phyloP scores from a whole-genome alignment of 2,329 filamentous ascomycete species.

The Ophiocordyceps camponoti-rufipedis region DNA sequence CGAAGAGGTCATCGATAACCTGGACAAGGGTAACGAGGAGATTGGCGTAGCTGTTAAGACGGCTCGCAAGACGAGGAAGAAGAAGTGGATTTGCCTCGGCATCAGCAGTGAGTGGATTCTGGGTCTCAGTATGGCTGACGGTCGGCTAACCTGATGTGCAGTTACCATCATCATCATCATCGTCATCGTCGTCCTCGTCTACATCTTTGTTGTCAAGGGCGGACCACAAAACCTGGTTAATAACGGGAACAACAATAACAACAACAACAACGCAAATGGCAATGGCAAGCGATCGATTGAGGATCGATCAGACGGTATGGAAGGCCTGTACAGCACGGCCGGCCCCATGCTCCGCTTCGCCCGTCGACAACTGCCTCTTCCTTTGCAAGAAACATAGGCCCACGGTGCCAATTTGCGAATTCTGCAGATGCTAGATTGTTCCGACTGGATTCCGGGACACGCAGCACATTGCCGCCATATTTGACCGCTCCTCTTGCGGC shows the following conservation, averaged over 20 bases:
- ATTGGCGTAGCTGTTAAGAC: slow-evolving; percentile 68
- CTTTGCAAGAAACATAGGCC: neutral
- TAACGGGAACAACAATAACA: neutral
- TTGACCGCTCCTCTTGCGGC: neutral
- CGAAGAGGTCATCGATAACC: slow-evolving; percentile 68
- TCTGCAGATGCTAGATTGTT: neutral
- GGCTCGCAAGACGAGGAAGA: slow-evolving; percentile 62
- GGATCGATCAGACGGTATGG: too few species aligned
- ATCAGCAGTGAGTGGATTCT: slow-evolving; percentile 36
- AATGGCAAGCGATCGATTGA: slow-evolving; percentile 10
- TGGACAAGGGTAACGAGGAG: slow-evolving; percentile 70
- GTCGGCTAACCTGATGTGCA: slow-evolving; percentile 13
- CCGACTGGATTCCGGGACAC: neutral
- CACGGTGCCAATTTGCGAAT: neutral
- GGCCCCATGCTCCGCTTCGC: neutral
- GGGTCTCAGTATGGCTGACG: neutral
- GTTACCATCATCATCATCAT: slow-evolving; percentile 34
- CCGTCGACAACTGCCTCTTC: neutral
- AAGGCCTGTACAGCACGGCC: neutral
- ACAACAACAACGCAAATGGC: slow-evolving; percentile 1
- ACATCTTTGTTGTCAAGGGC: slow-evolving; percentile 22
- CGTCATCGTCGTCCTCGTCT: slow-evolving; percentile 30
- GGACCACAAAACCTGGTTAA: neutral
- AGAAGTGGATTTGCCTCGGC: slow-evolving; percentile 93
- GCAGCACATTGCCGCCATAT: neutral